phyloP scores from a whole-genome alignment of 2,329 filamentous ascomycete genomes.

The Cadophora gregata region DNA sequence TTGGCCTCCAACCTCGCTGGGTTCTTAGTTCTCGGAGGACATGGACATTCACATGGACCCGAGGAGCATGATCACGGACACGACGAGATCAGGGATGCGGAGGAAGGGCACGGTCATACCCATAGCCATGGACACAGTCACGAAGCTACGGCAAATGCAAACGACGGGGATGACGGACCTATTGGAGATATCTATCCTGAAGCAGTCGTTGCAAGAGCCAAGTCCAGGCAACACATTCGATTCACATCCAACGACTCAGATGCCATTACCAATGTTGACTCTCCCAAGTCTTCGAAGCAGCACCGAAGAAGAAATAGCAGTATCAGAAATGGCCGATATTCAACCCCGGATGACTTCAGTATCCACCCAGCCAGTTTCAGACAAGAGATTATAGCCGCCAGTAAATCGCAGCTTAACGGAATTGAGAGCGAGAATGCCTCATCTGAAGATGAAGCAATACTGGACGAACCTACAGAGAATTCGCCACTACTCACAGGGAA shows the following conservation, averaged over 20 bases:
- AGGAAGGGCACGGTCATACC: conserved; percentile 45
- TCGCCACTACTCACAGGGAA: conserved; percentile 36
- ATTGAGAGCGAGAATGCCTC: conserved; percentile 59
- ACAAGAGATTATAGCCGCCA: conserved; percentile 90
- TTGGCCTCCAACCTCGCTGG: conserved; percentile 88
- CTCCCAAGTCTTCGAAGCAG: conserved; percentile 32
- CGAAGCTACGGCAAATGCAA: conserved; percentile 48
- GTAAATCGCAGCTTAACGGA: conserved; percentile 64
- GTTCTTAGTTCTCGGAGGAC: conserved; percentile 89
- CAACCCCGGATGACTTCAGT: conserved; percentile 73
- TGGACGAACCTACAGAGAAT: conserved; percentile 46
- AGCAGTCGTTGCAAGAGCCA: conserved; percentile 60
- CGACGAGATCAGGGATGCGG: conserved; percentile 41
- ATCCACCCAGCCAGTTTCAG: conserved; percentile 90
- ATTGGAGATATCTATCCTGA: conserved; percentile 68
- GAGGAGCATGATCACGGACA: conserved; percentile 49
- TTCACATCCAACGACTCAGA: conserved; percentile 41
- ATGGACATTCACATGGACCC: conserved; percentile 81
- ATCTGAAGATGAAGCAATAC: conserved; percentile 44
- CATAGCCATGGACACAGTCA: conserved; percentile 57
- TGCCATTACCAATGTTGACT: conserved; percentile 35
- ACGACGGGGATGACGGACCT: conserved; percentile 54
- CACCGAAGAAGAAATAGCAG: conserved; percentile 42
- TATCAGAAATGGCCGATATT: conserved; percentile 59
- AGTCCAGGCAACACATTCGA: conserved; percentile 39